Evolutionary conservation across 176 grass and related monocot species (phyloP).

Genomic region (barley (Hordeum vulgare)): MorexV3_pseudomolecules_assembly NC_058518.1:481344901-481345400

Average conservation of each 20-base stretch:
- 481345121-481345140: conserved; percentile 49
- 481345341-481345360: conserved; percentile 21
- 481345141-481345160: conserved; percentile 98
- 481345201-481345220: conserved; percentile 33
- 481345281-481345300: conserved; percentile 28
- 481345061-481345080: not conserved
- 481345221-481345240: conserved; percentile 16
- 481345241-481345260: conserved; percentile 33
- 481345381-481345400: not conserved
- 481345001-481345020: not conserved
- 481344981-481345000: not conserved
- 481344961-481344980: not conserved
- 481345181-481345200: conserved; percentile 48
- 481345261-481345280: conserved; percentile 6
- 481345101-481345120: not conserved
- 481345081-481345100: conserved; percentile 10
- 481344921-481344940: not conserved
- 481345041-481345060: not conserved
- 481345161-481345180: conserved; percentile 64
- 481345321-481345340: conserved; percentile 40
- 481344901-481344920: not conserved
- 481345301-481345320: conserved; percentile 19
- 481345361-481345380: conserved; percentile 4
- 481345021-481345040: not conserved
- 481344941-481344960: not conserved